Percentiles rank a stretch among this genome's conserved stretches.
Evolutionary conservation across 192 early-diverging fungal genomes (phyloP).

Genomic region (Pilobolus umbonatus): DNA sequence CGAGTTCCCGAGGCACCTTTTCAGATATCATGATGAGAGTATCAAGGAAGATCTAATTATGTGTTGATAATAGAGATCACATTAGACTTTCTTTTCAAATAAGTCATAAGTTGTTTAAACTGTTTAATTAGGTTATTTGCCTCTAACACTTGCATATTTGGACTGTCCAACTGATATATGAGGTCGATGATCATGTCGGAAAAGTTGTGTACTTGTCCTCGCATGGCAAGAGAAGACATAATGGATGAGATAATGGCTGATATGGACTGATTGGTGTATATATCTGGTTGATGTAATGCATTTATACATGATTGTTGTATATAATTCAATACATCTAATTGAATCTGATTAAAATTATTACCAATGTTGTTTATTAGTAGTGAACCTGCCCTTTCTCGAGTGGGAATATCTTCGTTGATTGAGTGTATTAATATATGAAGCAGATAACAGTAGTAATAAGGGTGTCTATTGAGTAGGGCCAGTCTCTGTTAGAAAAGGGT

Average conservation of each 20-base stretch:
- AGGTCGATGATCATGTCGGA: conserved; percentile 72
- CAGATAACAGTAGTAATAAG: conserved; percentile 88
- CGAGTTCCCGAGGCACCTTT: conserved; percentile 76
- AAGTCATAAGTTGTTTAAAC: too few relatives aligned
- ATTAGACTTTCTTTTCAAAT: too few relatives aligned
- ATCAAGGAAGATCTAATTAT: conserved; percentile 72
- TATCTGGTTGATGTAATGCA: conserved; percentile 49
- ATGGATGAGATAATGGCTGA: conserved; percentile 69
- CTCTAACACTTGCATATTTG: background rate
- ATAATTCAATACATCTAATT: conserved; percentile 38
- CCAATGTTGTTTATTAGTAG: conserved; percentile 73
- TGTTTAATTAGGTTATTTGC: too few relatives aligned
- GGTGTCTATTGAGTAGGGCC: conserved; percentile 68
- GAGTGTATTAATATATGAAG: conserved; percentile 77
- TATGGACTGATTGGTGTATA: conserved; percentile 60
- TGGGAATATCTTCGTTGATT: conserved; percentile 54
- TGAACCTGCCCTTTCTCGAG: conserved; percentile 82
- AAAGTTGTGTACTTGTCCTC: conserved; percentile 69
- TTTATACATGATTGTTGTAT: conserved; percentile 5
- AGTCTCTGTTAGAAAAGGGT: conserved; percentile 49
- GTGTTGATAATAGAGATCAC: too few relatives aligned
- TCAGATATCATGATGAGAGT: conserved; percentile 93
- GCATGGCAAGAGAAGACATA: conserved; percentile 77
- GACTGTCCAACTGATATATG: conserved; percentile 66
- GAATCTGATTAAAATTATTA: conserved; percentile 45